These are phyloP conservation scores for Cladosporium sp. DNA, from an alignment of 2,329 filamentous ascomycete species.

Conservation along the genomic window DNA sequence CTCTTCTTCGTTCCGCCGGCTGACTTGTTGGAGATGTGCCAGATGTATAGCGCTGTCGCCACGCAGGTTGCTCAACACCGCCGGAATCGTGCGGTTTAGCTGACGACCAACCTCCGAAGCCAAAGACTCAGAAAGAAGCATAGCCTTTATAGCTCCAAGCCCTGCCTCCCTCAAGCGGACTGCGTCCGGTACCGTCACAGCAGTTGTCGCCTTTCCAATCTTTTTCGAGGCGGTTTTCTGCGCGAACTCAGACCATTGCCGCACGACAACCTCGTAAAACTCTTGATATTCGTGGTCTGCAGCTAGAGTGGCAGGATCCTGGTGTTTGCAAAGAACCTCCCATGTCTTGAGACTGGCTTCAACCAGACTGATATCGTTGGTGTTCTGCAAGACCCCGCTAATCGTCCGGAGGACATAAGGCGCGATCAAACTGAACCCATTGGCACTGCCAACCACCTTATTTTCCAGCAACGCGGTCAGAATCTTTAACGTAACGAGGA, in stretches of 20 bases:
- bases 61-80: slow-evolving; percentile 82
- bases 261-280: slow-evolving; percentile 77
- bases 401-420: slow-evolving; percentile 75
- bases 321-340: slow-evolving; percentile 79
- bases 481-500: slow-evolving; percentile 87
- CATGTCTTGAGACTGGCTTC: slow-evolving; percentile 85
- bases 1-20: slow-evolving; percentile 61
- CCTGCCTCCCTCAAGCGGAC: slow-evolving; percentile 55
- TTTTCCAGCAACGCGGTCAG: slow-evolving; percentile 89
- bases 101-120: slow-evolving; percentile 69
- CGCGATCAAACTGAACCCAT: slow-evolving; percentile 85
- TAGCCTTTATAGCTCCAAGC: slow-evolving; percentile 66
- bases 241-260: slow-evolving; percentile 72
- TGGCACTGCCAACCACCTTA: slow-evolving; percentile 49
- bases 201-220: slow-evolving; percentile 25
- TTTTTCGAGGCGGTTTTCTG: slow-evolving; percentile 50
- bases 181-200: slow-evolving; percentile 58
- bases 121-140: slow-evolving; percentile 73
- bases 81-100: slow-evolving; percentile 71
- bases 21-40: slow-evolving; percentile 59
- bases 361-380: slow-evolving; percentile 84
- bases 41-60: slow-evolving; percentile 66
- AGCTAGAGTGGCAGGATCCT: slow-evolving; percentile 77
- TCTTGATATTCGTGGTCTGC: slow-evolving; percentile 77
- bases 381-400: slow-evolving; percentile 66